These are phyloP conservation scores for Streptanthus diversifolius DNA, from an alignment of 345 rosid genomes.

Conservation along the genomic window DNA sequence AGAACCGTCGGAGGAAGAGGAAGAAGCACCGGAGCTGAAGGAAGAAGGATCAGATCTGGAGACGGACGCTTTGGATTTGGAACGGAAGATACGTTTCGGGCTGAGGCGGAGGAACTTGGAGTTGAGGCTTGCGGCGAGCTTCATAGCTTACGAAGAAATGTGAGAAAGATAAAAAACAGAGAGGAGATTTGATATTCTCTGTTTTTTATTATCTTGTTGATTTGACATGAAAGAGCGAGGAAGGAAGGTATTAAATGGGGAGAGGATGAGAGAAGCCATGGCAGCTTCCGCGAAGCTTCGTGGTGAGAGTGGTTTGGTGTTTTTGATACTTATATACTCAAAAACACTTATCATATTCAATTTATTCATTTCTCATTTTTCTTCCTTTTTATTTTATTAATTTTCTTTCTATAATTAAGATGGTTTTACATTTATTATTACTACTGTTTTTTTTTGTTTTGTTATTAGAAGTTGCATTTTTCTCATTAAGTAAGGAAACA, in stretches of 20 bases:
- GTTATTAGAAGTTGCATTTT: background rate
- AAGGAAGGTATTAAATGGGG: constrained; percentile 53
- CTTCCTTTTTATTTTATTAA: background rate
- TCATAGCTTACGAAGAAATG: constrained; percentile 32
- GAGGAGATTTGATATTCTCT: background rate
- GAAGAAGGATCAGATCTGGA: constrained; percentile 64
- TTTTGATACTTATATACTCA: constrained; percentile 10
- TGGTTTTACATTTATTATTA: constrained; percentile 5
- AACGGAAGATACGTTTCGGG: constrained; percentile 60
- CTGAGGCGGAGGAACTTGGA: constrained; percentile 44
- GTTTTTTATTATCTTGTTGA: background rate
- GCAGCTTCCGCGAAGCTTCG: constrained; percentile 93
- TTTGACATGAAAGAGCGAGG: constrained; percentile 34
- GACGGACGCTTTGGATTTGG: constrained; percentile 40
- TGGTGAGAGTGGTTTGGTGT: constrained; percentile 3
- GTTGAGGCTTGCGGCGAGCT: constrained; percentile 36
- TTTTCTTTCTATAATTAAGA: background rate
- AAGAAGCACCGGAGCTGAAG: constrained; percentile 46
- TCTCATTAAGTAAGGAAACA: constrained; percentile 7
- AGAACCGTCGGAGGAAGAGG: constrained; percentile 42
- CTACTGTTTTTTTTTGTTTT: background rate
- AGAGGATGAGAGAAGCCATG: constrained; percentile 34
- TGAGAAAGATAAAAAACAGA: background rate
- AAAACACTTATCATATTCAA: background rate
- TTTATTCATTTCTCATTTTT: background rate